These are phyloP conservation scores for Xylaria palmicola DNA, from an alignment of 495 filamentous ascomycete genomes.

Conservation along the genomic window DNA sequence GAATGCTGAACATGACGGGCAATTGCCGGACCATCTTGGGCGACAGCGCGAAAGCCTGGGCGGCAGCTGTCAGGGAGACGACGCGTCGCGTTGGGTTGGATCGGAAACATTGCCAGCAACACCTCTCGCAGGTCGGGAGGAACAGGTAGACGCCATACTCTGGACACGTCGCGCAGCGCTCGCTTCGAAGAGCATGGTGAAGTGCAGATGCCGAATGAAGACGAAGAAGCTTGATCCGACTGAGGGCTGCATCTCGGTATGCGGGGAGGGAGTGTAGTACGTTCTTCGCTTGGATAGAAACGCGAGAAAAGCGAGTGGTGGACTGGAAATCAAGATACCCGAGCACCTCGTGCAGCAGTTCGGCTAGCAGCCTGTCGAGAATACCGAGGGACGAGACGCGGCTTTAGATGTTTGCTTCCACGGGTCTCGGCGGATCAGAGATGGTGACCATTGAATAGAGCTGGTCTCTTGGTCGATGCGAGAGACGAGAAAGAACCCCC, in stretches of 20 bases:
- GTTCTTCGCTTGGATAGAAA: slow-evolving; percentile 1
- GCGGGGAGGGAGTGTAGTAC: not conserved
- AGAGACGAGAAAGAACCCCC: slow-evolving; percentile 5
- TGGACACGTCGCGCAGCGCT: slow-evolving; percentile 1
- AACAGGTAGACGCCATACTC: slow-evolving; percentile 11
- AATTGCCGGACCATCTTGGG: not conserved
- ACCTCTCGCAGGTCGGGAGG: slow-evolving; percentile 12
- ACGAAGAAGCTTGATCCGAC: not conserved
- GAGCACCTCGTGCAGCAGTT: not conserved
- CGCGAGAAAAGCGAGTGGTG: not conserved
- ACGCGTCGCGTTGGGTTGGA: slow-evolving; percentile 2
- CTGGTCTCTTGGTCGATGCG: slow-evolving; percentile 1
- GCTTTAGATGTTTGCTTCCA: not conserved
- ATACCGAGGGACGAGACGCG: slow-evolving; percentile 8
- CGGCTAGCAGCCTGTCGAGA: slow-evolving; percentile 3
- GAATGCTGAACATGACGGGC: slow-evolving; percentile 1
- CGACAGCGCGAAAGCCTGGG: not conserved
- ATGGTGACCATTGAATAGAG: slow-evolving; percentile 2
- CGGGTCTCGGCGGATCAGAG: slow-evolving; percentile 3
- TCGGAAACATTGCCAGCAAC: slow-evolving; percentile 7
- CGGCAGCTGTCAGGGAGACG: not conserved
- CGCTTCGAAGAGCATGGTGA: slow-evolving; percentile 3
- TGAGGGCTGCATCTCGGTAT: slow-evolving; percentile 5
- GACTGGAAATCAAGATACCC: slow-evolving; percentile 6
- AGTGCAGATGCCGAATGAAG: slow-evolving; percentile 8